Evolutionary conservation across 2,329 filamentous ascomycete genomes (phyloP).

Genomic region (Sporothrix phasma): DNA sequence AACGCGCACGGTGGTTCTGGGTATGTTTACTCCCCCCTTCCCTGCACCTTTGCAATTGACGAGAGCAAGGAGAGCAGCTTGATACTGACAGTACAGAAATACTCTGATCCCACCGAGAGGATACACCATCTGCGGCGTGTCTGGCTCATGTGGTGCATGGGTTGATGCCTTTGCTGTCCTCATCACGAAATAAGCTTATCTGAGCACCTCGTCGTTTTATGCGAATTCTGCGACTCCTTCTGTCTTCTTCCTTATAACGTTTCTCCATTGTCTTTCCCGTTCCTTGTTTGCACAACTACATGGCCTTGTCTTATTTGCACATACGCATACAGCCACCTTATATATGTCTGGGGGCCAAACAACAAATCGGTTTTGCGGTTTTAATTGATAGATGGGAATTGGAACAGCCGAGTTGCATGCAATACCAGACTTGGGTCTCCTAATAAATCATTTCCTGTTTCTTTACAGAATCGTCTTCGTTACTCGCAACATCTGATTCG

Average conservation of each 20-base stretch:
- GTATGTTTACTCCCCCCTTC: conserved; percentile 44
- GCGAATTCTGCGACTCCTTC: background rate
- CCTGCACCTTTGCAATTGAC: background rate
- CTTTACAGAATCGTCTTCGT: background rate
- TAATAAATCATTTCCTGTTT: background rate
- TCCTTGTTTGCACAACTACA: background rate
- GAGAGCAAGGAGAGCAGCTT: background rate
- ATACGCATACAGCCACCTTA: conserved; percentile 6
- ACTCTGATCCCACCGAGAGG: conserved; percentile 82
- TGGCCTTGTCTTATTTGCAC: background rate
- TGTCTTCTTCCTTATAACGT: background rate
- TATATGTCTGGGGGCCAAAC: background rate
- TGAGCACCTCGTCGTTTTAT: background rate
- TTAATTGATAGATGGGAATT: background rate
- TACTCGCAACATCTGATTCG: too few species aligned
- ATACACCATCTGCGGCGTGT: conserved; percentile 79
- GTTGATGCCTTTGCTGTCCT: conserved; percentile 79
- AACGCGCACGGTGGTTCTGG: conserved; percentile 68
- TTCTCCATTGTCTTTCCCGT: background rate
- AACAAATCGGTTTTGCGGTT: background rate
- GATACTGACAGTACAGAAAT: conserved; percentile 34
- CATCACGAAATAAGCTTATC: conserved; percentile 18
- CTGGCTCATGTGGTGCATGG: conserved; percentile 71
- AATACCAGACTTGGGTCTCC: background rate
- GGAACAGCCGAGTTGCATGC: background rate